Percentiles rank a stretch among this genome's conserved stretches.
These are phyloP conservation scores for Hypoxylon fuscum DNA, from an alignment of 495 filamentous ascomycete genomes.

Conservation along the genomic window DNA sequence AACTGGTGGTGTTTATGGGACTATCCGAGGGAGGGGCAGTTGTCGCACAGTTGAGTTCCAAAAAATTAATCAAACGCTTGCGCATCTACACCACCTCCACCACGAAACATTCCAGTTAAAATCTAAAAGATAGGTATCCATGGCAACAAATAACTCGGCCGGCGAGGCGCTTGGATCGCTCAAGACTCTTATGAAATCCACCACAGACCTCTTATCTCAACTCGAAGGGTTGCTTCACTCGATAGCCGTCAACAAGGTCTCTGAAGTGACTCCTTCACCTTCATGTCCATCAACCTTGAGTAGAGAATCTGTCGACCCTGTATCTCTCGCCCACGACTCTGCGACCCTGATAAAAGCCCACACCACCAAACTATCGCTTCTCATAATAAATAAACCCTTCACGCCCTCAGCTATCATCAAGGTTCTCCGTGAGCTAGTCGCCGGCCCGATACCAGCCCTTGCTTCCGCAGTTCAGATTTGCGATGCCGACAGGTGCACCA, in stretches of 20 bases:
- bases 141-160: conserved; percentile 4
- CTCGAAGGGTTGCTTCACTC: conserved; percentile 48
- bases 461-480: conserved; percentile 74
- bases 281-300: conserved; percentile 4
- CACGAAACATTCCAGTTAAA: too few relatives aligned
- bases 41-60: too few relatives aligned
- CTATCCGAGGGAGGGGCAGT: too few relatives aligned
- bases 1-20: too few relatives aligned
- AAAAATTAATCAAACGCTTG: too few relatives aligned
- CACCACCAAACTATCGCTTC: conserved; percentile 83
- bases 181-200: conserved; percentile 45
- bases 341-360: conserved; percentile 78
- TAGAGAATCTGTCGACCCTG: conserved; percentile 52
- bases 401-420: conserved; percentile 75
- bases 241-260: conserved; percentile 31
- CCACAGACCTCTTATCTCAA: conserved; percentile 45
- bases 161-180: conserved; percentile 46
- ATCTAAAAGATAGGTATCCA: too few relatives aligned
- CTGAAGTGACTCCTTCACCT: not conserved
- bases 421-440: conserved; percentile 71
- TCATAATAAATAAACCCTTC: conserved; percentile 85
- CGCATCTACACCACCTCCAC: not conserved
- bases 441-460: conserved; percentile 73
- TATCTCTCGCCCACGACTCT: conserved; percentile 65
- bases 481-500: conserved; percentile 64